These are phyloP conservation scores for Truncatella angustata DNA, from an alignment of 2,329 filamentous ascomycete species.

Conservation along the genomic window DNA sequence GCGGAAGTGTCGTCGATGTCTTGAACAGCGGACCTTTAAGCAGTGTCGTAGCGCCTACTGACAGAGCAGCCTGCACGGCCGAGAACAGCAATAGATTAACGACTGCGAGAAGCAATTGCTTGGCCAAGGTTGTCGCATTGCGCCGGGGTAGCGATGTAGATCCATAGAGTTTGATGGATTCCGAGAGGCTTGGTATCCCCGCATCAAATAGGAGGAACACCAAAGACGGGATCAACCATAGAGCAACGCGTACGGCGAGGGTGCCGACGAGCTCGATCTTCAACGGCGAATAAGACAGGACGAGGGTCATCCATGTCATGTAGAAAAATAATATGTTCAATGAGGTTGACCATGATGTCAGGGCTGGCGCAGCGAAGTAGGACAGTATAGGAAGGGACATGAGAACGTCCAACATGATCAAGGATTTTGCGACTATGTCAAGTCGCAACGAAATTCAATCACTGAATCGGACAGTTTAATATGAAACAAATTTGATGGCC, in stretches of 20 bases:
- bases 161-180: slow-evolving; percentile 67
- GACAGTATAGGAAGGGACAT: slow-evolving; percentile 72
- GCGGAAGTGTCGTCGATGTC: slow-evolving; percentile 46
- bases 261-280: slow-evolving; percentile 74
- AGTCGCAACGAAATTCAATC: not conserved
- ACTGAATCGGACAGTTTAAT: not conserved
- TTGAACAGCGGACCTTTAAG: slow-evolving; percentile 42
- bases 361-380: slow-evolving; percentile 59
- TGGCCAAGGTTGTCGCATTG: slow-evolving; percentile 29
- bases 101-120: slow-evolving; percentile 39
- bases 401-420: slow-evolving; percentile 59
- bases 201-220: slow-evolving; percentile 73
- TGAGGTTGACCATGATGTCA: slow-evolving; percentile 72
- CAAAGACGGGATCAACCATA: slow-evolving; percentile 72
- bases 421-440: too few relatives aligned
- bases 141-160: slow-evolving; percentile 47
- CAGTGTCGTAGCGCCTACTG: slow-evolving; percentile 32
- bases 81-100: slow-evolving; percentile 45
- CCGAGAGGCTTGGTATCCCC: slow-evolving; percentile 65
- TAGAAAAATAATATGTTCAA: slow-evolving; percentile 88
- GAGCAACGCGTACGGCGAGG: slow-evolving; percentile 62
- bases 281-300: slow-evolving; percentile 72
- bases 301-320: slow-evolving; percentile 82
- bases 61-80: slow-evolving; percentile 41
- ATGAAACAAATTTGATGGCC: too few relatives aligned